Conservation (phyloP, 2,329 filamentous ascomycete genomes). For the Drechslerella dactyloides region DNA sequence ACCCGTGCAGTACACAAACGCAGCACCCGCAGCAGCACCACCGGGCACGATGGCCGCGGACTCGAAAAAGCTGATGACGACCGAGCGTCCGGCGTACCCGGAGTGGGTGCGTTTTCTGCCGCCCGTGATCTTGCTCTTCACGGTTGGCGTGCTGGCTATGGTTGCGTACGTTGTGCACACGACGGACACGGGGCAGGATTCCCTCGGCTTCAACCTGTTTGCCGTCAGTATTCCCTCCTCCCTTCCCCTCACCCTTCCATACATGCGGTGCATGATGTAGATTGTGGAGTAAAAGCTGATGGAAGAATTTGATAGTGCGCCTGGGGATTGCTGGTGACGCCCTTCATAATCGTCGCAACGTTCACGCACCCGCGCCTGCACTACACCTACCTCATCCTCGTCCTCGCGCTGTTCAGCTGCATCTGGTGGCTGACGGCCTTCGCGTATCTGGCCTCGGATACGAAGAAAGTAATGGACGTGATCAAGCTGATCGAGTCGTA, state of each 20-base stretch:
- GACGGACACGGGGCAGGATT: not conserved
- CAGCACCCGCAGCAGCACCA: not conserved
- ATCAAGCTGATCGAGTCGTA: slow-evolving; percentile 33
- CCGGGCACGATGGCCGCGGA: not conserved
- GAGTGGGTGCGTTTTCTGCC: slow-evolving; percentile 30
- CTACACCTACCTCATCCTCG: slow-evolving; percentile 38
- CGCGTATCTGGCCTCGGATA: slow-evolving; percentile 43
- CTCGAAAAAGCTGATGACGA: slow-evolving; percentile 14
- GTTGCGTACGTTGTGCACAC: slow-evolving; percentile 22
- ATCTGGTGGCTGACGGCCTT: slow-evolving; percentile 47
- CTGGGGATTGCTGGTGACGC: slow-evolving; percentile 33
- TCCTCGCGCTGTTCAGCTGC: slow-evolving; percentile 28
- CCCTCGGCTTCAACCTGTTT: slow-evolving; percentile 39
- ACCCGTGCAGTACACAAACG: not conserved
- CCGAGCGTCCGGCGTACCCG: slow-evolving; percentile 11
- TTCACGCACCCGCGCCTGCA: slow-evolving; percentile 24
- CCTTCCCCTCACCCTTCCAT: too few species aligned
- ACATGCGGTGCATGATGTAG: too few species aligned
- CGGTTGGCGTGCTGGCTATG: slow-evolving; percentile 34
- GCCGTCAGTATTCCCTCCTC: slow-evolving; percentile 36
- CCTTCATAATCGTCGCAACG: slow-evolving; percentile 29
- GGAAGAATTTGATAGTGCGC: not conserved
- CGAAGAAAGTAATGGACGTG: slow-evolving; percentile 10
- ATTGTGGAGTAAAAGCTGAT: not conserved
- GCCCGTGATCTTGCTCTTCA: slow-evolving; percentile 22